phyloP scores from a whole-genome alignment of 2,329 filamentous ascomycete genomes.

The Didymella pomorum region DNA sequence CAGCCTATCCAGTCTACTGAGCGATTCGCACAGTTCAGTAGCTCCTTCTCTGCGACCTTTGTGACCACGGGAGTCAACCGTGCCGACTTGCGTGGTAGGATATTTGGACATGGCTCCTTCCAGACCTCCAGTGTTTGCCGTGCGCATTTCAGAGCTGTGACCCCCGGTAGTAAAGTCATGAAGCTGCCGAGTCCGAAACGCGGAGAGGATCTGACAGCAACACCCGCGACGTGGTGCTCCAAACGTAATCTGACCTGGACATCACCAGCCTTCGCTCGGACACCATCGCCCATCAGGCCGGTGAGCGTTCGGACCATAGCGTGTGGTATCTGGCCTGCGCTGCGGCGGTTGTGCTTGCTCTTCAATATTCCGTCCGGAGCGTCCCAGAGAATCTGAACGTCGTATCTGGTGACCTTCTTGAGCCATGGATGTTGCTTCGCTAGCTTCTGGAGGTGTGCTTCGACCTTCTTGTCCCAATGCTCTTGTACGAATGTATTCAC shows the following conservation, averaged over 20 bases:
- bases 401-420: slow-evolving; percentile 30
- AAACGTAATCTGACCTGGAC: slow-evolving; percentile 28
- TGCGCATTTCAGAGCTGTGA: neutral
- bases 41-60: slow-evolving; percentile 15
- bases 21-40: neutral
- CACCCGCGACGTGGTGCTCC: slow-evolving; percentile 21
- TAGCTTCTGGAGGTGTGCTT: slow-evolving; percentile 33
- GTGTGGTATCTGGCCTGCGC: slow-evolving; percentile 26
- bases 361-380: slow-evolving; percentile 27
- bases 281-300: slow-evolving; percentile 22
- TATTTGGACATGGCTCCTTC: slow-evolving; percentile 15
- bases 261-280: slow-evolving; percentile 24
- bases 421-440: slow-evolving; percentile 38
- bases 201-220: slow-evolving; percentile 12
- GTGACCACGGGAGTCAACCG: slow-evolving; percentile 14
- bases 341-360: slow-evolving; percentile 27
- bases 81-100: slow-evolving; percentile 16
- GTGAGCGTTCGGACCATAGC: slow-evolving; percentile 33
- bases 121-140: slow-evolving; percentile 22
- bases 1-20: slow-evolving; percentile 5
- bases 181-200: slow-evolving; percentile 28
- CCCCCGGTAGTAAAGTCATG: slow-evolving; percentile 9
- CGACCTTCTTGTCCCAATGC: slow-evolving; percentile 42
- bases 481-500: slow-evolving; percentile 35
- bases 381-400: slow-evolving; percentile 39